Evolutionary conservation across 2,329 filamentous ascomycete species (phyloP).

Genomic region (Calycina herbarum): DNA sequence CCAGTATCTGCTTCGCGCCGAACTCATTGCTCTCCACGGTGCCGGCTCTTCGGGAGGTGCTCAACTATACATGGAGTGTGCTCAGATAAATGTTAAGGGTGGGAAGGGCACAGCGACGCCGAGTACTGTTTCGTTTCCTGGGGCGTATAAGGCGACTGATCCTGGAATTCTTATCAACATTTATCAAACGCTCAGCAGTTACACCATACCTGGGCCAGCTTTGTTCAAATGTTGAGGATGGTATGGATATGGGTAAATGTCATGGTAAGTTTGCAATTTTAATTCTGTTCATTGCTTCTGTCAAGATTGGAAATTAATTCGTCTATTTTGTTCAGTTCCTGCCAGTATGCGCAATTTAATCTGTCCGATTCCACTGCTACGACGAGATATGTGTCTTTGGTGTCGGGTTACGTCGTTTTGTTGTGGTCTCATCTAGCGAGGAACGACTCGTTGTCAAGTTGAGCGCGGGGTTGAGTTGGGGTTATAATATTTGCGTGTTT

Average conservation of each 20-base stretch:
- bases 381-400: neutral
- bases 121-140: conserved; percentile 46
- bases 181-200: conserved; percentile 39
- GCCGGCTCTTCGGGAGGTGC: conserved; percentile 43
- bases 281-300: neutral
- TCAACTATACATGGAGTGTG: conserved; percentile 43
- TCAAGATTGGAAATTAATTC: neutral
- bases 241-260: neutral
- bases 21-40: conserved; percentile 55
- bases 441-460: too few relatives aligned
- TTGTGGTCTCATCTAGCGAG: too few relatives aligned
- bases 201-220: conserved; percentile 43
- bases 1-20: conserved; percentile 55
- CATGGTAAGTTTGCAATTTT: neutral
- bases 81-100: conserved; percentile 46
- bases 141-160: conserved; percentile 48
- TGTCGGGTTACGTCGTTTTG: neutral
- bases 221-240: conserved; percentile 29
- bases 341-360: neutral
- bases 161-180: conserved; percentile 51
- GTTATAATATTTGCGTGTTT: too few relatives aligned
- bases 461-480: too few relatives aligned
- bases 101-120: conserved; percentile 45
- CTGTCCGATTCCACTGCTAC: neutral
- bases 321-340: neutral